These are phyloP conservation scores for Marsdenia floribunda DNA, from an alignment of 257 asterid genomes.

Conservation along the genomic window DNA sequence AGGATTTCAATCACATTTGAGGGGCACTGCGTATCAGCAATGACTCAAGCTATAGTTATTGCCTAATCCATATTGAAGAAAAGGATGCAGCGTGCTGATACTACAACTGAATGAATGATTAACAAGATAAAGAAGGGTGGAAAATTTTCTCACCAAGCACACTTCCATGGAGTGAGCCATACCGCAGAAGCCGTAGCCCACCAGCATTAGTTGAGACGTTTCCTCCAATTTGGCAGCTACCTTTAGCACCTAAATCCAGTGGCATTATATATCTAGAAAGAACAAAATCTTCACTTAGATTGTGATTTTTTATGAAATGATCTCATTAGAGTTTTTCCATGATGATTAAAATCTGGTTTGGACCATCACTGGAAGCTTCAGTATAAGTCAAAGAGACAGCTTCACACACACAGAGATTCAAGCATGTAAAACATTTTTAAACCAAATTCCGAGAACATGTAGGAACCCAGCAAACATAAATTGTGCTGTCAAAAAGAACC, in stretches of 20 bases:
- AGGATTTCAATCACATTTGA: not conserved
- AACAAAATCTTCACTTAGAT: constrained; percentile 11
- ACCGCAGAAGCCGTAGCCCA: constrained; percentile 93
- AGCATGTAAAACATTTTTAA: not conserved
- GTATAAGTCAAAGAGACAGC: not conserved
- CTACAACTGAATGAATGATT: not conserved
- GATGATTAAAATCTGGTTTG: not conserved
- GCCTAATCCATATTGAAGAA: not conserved
- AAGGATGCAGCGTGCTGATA: not conserved
- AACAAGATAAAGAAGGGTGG: not conserved
- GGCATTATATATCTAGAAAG: constrained; percentile 75
- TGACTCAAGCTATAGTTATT: not conserved
- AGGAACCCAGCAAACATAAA: not conserved
- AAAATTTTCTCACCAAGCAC: constrained; percentile 67
- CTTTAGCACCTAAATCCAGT: constrained; percentile 99
- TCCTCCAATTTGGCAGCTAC: constrained; percentile 99
- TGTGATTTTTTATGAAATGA: not conserved
- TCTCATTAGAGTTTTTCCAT: not conserved
- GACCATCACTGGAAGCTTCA: not conserved
- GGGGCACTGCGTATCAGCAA: not conserved
- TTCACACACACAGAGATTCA: not conserved
- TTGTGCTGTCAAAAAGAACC: not conserved
- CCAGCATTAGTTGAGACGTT: constrained; percentile 98
- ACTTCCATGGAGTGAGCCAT: constrained; percentile 93
- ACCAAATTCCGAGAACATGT: not conserved